A percentile compares a stretch with the other conserved stretches of the same genome.
Conservation (phyloP, 148 eudicot species). For the Nepenthes gracilis region DNA sequence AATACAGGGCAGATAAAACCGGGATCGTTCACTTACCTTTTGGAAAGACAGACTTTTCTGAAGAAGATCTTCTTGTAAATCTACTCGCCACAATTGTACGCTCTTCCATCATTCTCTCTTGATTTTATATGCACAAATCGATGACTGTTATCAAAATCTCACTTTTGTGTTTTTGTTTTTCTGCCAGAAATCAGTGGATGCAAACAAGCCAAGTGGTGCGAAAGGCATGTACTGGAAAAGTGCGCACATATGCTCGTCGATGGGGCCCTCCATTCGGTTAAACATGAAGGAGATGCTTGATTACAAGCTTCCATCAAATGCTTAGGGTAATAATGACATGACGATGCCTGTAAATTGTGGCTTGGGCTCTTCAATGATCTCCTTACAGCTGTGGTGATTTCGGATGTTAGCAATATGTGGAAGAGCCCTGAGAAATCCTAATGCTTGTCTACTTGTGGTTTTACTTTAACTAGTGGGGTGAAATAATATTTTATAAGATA, state of each 20-base stretch:
- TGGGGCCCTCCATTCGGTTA: conserved; percentile 86
- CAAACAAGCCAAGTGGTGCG: conserved; percentile 85
- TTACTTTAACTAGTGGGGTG: no score
- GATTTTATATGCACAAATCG: neutral
- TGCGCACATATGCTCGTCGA: conserved; percentile 85
- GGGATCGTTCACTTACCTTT: conserved; percentile 97
- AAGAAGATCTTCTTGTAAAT: conserved; percentile 74
- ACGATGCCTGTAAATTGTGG: neutral
- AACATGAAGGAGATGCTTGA: conserved; percentile 77
- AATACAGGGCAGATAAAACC: conserved; percentile 89
- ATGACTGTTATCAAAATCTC: neutral
- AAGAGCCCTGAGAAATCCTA: no score
- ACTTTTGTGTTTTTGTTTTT: neutral
- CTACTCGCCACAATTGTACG: conserved; percentile 78
- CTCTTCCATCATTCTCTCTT: conserved; percentile 5
- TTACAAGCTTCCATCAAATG: conserved; percentile 28
- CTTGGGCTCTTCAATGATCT: no score
- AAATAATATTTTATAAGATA: no score
- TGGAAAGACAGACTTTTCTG: conserved; percentile 80
- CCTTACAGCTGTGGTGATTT: no score
- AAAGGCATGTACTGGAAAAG: conserved; percentile 96
- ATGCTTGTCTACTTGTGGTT: no score
- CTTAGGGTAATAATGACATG: neutral
- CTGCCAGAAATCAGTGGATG: conserved; percentile 76
- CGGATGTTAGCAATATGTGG: no score